Evolutionary conservation across 371 early-diverging fungal genomes (phyloP).

Genomic region (Mortierella sp.): DNA sequence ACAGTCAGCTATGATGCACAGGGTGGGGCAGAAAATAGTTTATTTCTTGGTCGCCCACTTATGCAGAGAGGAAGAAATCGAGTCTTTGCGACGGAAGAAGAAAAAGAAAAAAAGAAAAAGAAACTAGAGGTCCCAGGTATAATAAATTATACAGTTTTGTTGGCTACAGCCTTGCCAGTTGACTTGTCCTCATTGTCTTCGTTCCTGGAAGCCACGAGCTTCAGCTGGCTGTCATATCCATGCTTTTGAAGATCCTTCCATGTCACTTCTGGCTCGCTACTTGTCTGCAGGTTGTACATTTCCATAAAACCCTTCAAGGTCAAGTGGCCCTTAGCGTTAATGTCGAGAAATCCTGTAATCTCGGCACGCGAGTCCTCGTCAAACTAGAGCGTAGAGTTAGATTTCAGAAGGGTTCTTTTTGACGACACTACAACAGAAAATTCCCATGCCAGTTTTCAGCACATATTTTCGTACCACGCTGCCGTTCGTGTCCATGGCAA

Average conservation of each 20-base stretch:
- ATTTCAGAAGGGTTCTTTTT: conserved; percentile 1
- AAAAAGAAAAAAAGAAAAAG: neutral
- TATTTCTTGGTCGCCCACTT: no score
- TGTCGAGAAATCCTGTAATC: conserved; percentile 68
- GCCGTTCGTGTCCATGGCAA: conserved; percentile 79
- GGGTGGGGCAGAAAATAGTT: neutral
- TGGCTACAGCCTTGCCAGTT: conserved; percentile 6
- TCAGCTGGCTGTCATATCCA: conserved; percentile 61
- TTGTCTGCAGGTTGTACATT: conserved; percentile 79
- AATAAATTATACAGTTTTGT: neutral
- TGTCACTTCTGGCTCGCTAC: conserved; percentile 76
- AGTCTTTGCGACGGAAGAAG: neutral
- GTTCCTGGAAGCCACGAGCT: conserved; percentile 48
- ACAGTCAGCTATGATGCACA: no score
- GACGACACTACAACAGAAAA: neutral
- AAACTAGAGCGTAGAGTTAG: conserved; percentile 58
- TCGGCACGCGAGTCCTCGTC: conserved; percentile 73
- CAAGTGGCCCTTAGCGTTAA: conserved; percentile 63
- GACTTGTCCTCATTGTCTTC: conserved; percentile 32
- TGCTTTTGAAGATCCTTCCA: conserved; percentile 77
- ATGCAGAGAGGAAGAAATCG: no score
- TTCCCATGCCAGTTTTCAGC: neutral
- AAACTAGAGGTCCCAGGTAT: neutral
- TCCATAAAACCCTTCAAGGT: conserved; percentile 75
- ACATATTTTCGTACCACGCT: conserved; percentile 59